These are phyloP conservation scores for Psilocybe azurescens DNA, from an alignment of 768 basidiomycete genomes.

Conservation along the genomic window DNA sequence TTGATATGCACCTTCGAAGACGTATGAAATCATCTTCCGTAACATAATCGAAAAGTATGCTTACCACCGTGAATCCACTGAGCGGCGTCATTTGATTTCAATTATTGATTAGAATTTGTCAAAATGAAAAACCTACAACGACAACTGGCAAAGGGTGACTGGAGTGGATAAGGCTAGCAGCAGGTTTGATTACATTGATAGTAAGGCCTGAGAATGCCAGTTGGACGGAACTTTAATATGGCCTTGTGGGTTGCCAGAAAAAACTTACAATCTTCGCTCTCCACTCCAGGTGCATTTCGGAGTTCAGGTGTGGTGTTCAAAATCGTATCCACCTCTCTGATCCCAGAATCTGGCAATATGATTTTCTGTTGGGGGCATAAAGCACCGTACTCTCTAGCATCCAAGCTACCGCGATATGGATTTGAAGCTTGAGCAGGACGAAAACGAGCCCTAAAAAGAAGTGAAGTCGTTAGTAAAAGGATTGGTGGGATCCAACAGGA, in stretches of 20 bases:
- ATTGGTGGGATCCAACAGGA: background rate
- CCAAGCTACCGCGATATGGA: slow-evolving; percentile 39
- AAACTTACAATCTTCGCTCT: slow-evolving; percentile 49
- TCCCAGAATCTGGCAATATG: slow-evolving; percentile 33
- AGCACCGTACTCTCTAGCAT: slow-evolving; percentile 45
- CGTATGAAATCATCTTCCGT: background rate
- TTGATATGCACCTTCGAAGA: slow-evolving; percentile 42
- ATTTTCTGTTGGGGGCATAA: slow-evolving; percentile 53
- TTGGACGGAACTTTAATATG: background rate
- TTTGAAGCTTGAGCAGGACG: slow-evolving; percentile 42
- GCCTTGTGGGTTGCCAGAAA: background rate
- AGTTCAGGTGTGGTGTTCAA: slow-evolving; percentile 37
- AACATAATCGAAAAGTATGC: background rate
- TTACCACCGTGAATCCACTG: slow-evolving; percentile 56
- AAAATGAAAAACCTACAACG: slow-evolving; percentile 40
- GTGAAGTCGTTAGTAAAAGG: too few relatives aligned
- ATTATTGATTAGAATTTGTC: background rate
- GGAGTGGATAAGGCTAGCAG: slow-evolving; percentile 37
- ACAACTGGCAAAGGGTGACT: slow-evolving; percentile 53
- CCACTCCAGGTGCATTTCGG: slow-evolving; percentile 30
- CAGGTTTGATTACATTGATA: slow-evolving; percentile 54
- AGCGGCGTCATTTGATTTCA: background rate
- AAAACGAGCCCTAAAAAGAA: slow-evolving; percentile 42
- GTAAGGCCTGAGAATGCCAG: slow-evolving; percentile 43
- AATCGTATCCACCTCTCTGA: slow-evolving; percentile 34